Evolutionary conservation across 306 rosid species (phyloP), one percentile per base, ranked within the genome.

Genomic region (Acacia confusa): DNA sequence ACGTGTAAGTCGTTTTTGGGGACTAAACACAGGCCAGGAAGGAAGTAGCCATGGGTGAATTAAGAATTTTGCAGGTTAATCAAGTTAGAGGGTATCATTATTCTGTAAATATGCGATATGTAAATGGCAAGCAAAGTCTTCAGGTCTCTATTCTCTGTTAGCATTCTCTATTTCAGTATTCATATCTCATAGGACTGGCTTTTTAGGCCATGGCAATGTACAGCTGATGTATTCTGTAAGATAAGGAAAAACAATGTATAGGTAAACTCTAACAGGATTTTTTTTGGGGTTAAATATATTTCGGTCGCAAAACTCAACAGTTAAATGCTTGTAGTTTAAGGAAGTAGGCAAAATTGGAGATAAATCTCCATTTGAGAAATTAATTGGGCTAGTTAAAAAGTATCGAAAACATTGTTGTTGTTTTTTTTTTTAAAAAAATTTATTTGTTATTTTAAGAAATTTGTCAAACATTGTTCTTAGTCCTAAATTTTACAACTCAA

Each of bases 21-120:
- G 44, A 28, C 53, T 65, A 71, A 78, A 61, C 53, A 79, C 76
- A 73, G 80, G 11, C 15, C 14, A 24, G 71, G 72, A 83, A 66
- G 81, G 74, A 75, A 78, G 76, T 65, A 52, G 48, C 79, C 76
- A 50, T 78, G 7, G 78, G 89, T 72, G 76, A 70, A 77, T 70
- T 78, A 80, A 79, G 91, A 92, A 83, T 94, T 94, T 91, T 94
- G 97, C 87, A 91, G 90, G 67, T 69, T 66, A 77, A 36, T 36
- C 40, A 36, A 82, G 72, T 81, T 79, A 81, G 86, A 85, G 89
- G 95, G 85, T 64, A 75, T 25, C 7, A 57, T 87, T 82, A 58
- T 84, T 85, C 44, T 94, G 98, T 94, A 91, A 77, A 92, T 94
- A 94, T 87, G 96, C 92, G 93, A 88, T 69, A 40, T 91, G 93